These are phyloP conservation scores for Blastomyces emzantsi DNA, from an alignment of 2,329 filamentous ascomycete species.

Conservation along the genomic window DNA sequence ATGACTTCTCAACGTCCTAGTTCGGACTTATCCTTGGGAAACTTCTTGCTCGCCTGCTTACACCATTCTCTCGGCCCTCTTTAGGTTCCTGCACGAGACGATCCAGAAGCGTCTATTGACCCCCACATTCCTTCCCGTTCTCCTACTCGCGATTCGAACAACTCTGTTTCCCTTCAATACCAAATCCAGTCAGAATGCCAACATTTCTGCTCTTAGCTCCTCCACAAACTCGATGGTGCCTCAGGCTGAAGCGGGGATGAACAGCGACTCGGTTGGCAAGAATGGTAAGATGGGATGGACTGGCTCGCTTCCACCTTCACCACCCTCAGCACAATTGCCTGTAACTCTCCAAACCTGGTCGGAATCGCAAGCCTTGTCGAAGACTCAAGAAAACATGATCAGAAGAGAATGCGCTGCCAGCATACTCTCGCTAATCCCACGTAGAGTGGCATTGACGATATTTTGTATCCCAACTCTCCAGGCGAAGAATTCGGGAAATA, in stretches of 20 bases:
- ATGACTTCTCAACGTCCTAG: not conserved
- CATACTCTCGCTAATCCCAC: conserved; percentile 36
- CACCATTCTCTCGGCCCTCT: not conserved
- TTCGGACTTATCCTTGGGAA: not conserved
- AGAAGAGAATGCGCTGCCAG: conserved; percentile 38
- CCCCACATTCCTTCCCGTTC: conserved; percentile 54
- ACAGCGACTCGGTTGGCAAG: conserved; percentile 13
- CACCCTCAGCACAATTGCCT: conserved; percentile 12
- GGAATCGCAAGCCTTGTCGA: conserved; percentile 19
- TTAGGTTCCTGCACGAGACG: conserved; percentile 38
- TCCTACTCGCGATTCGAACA: conserved; percentile 55
- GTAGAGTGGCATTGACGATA: conserved; percentile 32
- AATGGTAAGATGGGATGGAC: conserved; percentile 1
- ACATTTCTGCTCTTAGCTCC: not conserved
- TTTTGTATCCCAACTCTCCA: conserved; percentile 13
- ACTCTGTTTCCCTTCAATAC: conserved; percentile 63
- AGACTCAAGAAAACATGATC: conserved; percentile 30
- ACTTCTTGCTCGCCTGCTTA: conserved; percentile 2
- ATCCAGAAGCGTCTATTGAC: conserved; percentile 55
- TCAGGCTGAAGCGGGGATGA: conserved; percentile 20
- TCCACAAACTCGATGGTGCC: conserved; percentile 9
- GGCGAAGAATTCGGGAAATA: not conserved
- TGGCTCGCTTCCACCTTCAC: conserved; percentile 12
- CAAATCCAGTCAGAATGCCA: conserved; percentile 7
- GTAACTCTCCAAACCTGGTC: conserved; percentile 9